phyloP scores from a whole-genome alignment of 1,284 basidiomycete species.

The Apiotrichum veenhuisii region DNA sequence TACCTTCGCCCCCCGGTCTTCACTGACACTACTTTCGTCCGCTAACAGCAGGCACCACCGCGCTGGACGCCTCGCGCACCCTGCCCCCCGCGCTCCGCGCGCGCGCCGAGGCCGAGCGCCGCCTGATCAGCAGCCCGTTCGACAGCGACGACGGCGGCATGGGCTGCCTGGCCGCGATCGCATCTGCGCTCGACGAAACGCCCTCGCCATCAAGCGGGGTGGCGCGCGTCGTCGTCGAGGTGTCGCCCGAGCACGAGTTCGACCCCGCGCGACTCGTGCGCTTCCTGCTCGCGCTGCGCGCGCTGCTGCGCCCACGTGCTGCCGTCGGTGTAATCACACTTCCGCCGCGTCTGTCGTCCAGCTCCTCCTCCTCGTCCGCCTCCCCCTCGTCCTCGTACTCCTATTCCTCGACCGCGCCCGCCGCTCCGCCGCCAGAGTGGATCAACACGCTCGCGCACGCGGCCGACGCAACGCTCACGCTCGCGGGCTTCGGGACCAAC shows the following conservation, averaged over 20 bases:
- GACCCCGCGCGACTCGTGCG: slow-evolving; percentile 60
- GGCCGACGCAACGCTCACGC: slow-evolving; percentile 67
- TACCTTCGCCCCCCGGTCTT: too few species aligned
- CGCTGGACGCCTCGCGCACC: slow-evolving; percentile 13
- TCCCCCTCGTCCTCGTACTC: too few species aligned
- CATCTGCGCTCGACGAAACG: not conserved
- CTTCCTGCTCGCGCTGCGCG: slow-evolving; percentile 65
- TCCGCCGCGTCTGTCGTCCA: slow-evolving; percentile 49
- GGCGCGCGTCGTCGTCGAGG: slow-evolving; percentile 62
- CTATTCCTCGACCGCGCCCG: not conserved
- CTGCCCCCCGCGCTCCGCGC: slow-evolving; percentile 25
- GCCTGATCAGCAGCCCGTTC: not conserved
- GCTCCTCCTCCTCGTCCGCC: not conserved
- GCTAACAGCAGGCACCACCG: slow-evolving; percentile 4
- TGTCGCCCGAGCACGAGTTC: slow-evolving; percentile 58
- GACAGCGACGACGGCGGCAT: not conserved
- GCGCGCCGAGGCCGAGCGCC: slow-evolving; percentile 8
- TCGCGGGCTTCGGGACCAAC: slow-evolving; percentile 66
- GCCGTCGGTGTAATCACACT: slow-evolving; percentile 67
- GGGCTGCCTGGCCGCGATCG: slow-evolving; percentile 1
- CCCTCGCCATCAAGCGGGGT: not conserved
- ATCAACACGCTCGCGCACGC: slow-evolving; percentile 72
- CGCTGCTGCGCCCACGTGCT: slow-evolving; percentile 56
- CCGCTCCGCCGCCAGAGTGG: slow-evolving; percentile 56
- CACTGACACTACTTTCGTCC: too few species aligned